Base-by-base conservation (phyloP, 2,329 filamentous ascomycete genomes). In the Paradendryphiella salina region DNA sequence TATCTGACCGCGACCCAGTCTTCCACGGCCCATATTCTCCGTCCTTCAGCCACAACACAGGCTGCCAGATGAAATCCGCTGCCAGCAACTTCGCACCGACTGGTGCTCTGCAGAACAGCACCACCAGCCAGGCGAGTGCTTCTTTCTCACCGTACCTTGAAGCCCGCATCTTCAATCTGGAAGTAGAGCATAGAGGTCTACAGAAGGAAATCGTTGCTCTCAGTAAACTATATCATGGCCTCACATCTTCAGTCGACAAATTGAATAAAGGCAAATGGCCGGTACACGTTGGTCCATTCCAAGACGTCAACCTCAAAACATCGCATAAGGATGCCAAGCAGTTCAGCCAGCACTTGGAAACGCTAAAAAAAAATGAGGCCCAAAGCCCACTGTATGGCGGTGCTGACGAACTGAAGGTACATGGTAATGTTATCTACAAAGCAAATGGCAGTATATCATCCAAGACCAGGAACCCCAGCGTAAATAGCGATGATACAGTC, bases 161-260 rank as follows among this genome's bases (percentile, higher is more conserved):
- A 38, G 47, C 55, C 17, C 56, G 57, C 5, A 15, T 63, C 35
- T 18, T 59, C 32, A 59, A 47, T 23, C 39, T 69, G 10, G 58
- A 66, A 43, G 43, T 52, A 10, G 53, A 50, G 28, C 56, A 64
- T 31, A 31, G 5, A 10, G 50, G 28, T 29, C 31, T 68, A 13
- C 55, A 52, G 4, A 38, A 28, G 7, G 58, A 67, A 6, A 21
- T 68, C 20, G 40, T 55, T 8, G 28, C 23, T 17, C 52, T 69
- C 13, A 59, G 54, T 15, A 53, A 58, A 11, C 7, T 60, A 2
- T 56, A 37, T 33, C 57, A 63, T 26, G 36, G 31, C 5, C 55
- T 71, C 28, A 50, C 49, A 15, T 46, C 38, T 10, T 61, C 61
- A 2, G 48, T 71, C 18, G 60, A 66, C 17, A 54, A 45, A 15